Conservation (phyloP, 2,329 filamentous ascomycete genomes). For the Pezicula carpinea region DNA sequence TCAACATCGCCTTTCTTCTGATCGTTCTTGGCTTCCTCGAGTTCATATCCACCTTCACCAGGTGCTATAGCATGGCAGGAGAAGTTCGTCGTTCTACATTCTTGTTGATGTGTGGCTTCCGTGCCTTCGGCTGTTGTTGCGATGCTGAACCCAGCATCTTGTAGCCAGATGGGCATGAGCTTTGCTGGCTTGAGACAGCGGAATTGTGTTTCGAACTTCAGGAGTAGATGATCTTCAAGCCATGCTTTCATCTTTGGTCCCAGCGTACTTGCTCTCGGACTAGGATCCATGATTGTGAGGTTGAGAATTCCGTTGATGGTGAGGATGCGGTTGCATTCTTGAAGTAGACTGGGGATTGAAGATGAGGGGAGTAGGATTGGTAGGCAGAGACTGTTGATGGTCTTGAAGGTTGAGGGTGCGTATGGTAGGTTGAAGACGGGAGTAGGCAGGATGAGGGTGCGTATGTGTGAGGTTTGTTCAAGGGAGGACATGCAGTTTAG, state of each 20-base stretch:
- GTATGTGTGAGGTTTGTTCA: conserved; percentile 29
- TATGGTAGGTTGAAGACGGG: conserved; percentile 33
- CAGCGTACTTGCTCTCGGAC: conserved; percentile 49
- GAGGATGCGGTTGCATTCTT: conserved; percentile 52
- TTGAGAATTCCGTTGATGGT: conserved; percentile 47
- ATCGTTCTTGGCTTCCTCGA: conserved; percentile 18
- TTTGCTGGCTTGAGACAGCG: conserved; percentile 55
- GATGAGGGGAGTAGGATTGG: conserved; percentile 51
- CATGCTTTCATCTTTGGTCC: conserved; percentile 55
- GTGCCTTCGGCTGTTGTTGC: not conserved
- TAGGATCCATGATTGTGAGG: conserved; percentile 59
- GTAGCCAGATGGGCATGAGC: conserved; percentile 55
- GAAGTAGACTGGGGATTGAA: conserved; percentile 52
- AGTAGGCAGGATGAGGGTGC: conserved; percentile 30
- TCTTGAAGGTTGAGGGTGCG: conserved; percentile 36
- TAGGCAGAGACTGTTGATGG: conserved; percentile 49
- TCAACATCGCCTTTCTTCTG: conserved; percentile 37
- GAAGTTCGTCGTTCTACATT: conserved; percentile 14
- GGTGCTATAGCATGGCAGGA: not conserved
- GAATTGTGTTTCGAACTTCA: conserved; percentile 54
- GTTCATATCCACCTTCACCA: not conserved
- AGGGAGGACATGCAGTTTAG: conserved; percentile 24
- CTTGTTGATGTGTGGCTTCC: conserved; percentile 15
- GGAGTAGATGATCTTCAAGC: conserved; percentile 56
- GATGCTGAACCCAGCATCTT: conserved; percentile 42